Percentiles rank a stretch among this genome's conserved stretches.
Evolutionary conservation across 768 basidiomycete species (phyloP).

Genomic region (Calvatia gigantea): DNA sequence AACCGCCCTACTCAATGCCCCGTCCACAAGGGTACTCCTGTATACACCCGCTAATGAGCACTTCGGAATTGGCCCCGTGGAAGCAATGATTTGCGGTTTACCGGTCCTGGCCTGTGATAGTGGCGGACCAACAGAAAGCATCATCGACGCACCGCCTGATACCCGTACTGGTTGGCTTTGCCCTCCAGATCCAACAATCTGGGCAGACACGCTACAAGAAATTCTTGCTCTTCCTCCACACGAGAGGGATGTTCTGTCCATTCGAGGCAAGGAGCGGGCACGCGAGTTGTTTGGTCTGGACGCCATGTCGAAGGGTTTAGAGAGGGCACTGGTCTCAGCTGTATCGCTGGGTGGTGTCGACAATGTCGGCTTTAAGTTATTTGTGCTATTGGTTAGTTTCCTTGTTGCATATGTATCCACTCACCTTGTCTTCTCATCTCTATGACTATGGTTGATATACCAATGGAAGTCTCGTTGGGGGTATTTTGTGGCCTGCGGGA

Average conservation of each 20-base stretch:
- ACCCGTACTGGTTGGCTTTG: constrained; percentile 79
- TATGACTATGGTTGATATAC: neutral
- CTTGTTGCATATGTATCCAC: constrained; percentile 25
- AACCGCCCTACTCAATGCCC: constrained; percentile 67
- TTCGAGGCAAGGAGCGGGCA: constrained; percentile 60
- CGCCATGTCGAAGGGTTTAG: constrained; percentile 62
- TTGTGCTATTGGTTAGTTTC: constrained; percentile 28
- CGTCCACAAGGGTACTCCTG: constrained; percentile 68
- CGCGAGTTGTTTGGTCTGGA: constrained; percentile 69
- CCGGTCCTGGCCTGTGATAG: constrained; percentile 86
- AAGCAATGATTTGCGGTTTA: constrained; percentile 89
- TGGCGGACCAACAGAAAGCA: constrained; percentile 89
- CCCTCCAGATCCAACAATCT: constrained; percentile 53
- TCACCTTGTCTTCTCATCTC: neutral
- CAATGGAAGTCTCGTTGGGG: no score
- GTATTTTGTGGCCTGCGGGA: no score
- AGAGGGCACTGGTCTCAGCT: constrained; percentile 51
- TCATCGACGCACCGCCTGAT: constrained; percentile 34
- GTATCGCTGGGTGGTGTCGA: constrained; percentile 47
- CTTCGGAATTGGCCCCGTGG: constrained; percentile 95
- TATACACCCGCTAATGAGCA: constrained; percentile 97
- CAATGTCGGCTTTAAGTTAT: constrained; percentile 16
- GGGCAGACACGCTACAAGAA: constrained; percentile 66
- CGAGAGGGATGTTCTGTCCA: constrained; percentile 46
- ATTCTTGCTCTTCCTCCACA: constrained; percentile 44